Base-by-base conservation (phyloP, 345 rosid species). In the Nephelium lappaceum region DNA sequence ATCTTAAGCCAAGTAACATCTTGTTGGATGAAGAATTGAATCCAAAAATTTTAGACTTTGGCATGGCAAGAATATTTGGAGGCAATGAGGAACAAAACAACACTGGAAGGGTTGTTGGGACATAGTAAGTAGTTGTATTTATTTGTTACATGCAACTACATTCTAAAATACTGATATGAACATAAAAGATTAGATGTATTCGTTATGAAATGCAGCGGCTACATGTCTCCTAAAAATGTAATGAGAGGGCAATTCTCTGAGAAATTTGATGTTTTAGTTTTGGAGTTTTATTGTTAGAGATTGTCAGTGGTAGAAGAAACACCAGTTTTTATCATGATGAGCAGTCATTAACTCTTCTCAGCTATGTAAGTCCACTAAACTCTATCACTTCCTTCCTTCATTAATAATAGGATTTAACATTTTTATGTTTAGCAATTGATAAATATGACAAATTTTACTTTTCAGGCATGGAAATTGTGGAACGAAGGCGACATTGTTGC, bases 41-140 rank as follows among this genome's bases (percentile, higher is more conserved):
- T 41, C 88, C 91, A 0, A 89, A 81, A 11, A 88, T 89, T 73
- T 86, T 83, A n/a, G 90, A 85, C 68, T 89, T 89, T 18, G 91
- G 86, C 11, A 85, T 81, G 78, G 91, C 90, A 0, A 81, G 81
- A 76, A 77, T 88, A 72, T 86, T 86, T 43, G 74, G 62, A 21
- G 78, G 19, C 9, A 82, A 83, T 53, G 81, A 88, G 72, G 78
- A 83, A 82, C 86, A 86, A 75, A 88, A 84, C 25, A 81, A 82
- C 27, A 89, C 90, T 3, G 63, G 18, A 72, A 86, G 85, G 39
- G 85, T 87, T 69, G 87, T 85, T 4, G 91, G 87, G 23, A 87
- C 88, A 68, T 85, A 82, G 89, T 89, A 66, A 83, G 87, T 76
- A 10, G 15, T 16, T 49, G 6, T 23, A 15, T 51, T 27, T 43